Evolutionary conservation across 176 grass and related monocot genomes (phyloP).

Genomic region (Cenchrus purpureus): DNA sequence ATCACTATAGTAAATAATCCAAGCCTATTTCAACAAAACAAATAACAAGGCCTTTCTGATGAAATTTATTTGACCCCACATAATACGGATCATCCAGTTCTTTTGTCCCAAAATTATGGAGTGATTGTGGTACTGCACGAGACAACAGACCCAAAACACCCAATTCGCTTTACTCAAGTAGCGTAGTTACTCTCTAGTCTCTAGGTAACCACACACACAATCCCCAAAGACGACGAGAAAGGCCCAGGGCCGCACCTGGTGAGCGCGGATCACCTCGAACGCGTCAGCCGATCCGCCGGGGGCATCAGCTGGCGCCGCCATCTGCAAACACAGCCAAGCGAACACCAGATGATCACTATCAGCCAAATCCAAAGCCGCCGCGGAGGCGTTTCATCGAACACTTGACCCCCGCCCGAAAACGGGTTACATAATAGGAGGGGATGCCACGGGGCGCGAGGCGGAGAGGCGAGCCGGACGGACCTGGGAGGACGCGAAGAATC

Average conservation of each 20-base stretch:
- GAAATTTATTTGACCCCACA: background rate
- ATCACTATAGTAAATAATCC: background rate
- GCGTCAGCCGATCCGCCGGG: slow-evolving; percentile 44
- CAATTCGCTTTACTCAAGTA: background rate
- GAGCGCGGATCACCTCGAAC: slow-evolving; percentile 82
- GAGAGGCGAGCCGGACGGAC: slow-evolving; percentile 35
- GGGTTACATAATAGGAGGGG: too few species aligned
- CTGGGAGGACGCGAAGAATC: slow-evolving; percentile 47
- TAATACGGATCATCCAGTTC: too few species aligned
- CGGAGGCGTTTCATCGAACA: slow-evolving; percentile 28
- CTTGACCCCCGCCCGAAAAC: background rate
- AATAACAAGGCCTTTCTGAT: background rate
- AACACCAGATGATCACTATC: background rate
- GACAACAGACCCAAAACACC: background rate
- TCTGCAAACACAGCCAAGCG: slow-evolving; percentile 41
- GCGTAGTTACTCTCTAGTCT: background rate
- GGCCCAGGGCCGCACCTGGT: slow-evolving; percentile 57
- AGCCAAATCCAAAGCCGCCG: background rate
- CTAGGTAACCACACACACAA: background rate
- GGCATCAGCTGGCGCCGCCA: slow-evolving; percentile 60
- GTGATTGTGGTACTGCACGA: too few species aligned
- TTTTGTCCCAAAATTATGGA: background rate
- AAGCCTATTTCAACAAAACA: background rate
- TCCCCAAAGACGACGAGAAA: background rate
- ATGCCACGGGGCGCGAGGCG: too few species aligned